A percentile compares a stretch with the other conserved stretches of the same genome.
These are phyloP conservation scores for Aspergillus taichungensis DNA, from an alignment of 495 filamentous ascomycete species.

Conservation along the genomic window DNA sequence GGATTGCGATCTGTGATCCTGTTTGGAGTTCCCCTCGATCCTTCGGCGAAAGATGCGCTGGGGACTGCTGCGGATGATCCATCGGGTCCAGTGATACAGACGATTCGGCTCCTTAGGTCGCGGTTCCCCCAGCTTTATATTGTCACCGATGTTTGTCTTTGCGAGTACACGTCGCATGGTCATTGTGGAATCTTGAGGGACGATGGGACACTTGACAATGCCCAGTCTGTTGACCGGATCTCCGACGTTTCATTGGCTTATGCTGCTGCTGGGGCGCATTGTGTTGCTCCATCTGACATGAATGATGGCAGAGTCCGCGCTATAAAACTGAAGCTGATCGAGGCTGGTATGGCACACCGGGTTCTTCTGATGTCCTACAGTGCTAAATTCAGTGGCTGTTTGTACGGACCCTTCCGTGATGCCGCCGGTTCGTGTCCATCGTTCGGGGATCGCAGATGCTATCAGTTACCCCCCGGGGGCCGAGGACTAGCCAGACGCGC, in stretches of 20 bases:
- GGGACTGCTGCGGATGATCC: conserved; percentile 94
- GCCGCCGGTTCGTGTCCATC: conserved; percentile 86
- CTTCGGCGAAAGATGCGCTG: conserved; percentile 76
- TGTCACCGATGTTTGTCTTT: conserved; percentile 87
- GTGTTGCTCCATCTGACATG: conserved; percentile 96
- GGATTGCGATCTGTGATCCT: conserved; percentile 88
- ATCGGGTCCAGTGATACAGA: conserved; percentile 78
- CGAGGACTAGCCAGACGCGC: conserved; percentile 90
- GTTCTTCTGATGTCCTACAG: conserved; percentile 93
- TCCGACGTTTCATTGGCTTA: conserved; percentile 90
- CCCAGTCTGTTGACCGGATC: conserved; percentile 83
- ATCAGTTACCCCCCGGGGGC: conserved; percentile 87
- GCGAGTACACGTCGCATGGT: conserved; percentile 98
- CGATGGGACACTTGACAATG: conserved; percentile 87
- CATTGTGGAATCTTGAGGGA: conserved; percentile 93
- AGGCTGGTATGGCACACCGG: conserved; percentile 80
- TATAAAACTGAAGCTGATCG: conserved; percentile 93
- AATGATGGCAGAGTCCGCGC: conserved; percentile 94
- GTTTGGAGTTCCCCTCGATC: conserved; percentile 81
- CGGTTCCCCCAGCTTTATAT: conserved; percentile 85
- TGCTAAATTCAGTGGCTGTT: conserved; percentile 91
- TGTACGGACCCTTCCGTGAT: conserved; percentile 96
- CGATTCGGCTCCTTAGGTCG: conserved; percentile 71
- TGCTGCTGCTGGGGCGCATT: conserved; percentile 87
- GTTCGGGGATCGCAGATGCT: conserved; percentile 92